Base-by-base conservation (phyloP, 768 basidiomycete species). In the Lactarius hatsudake region DNA sequence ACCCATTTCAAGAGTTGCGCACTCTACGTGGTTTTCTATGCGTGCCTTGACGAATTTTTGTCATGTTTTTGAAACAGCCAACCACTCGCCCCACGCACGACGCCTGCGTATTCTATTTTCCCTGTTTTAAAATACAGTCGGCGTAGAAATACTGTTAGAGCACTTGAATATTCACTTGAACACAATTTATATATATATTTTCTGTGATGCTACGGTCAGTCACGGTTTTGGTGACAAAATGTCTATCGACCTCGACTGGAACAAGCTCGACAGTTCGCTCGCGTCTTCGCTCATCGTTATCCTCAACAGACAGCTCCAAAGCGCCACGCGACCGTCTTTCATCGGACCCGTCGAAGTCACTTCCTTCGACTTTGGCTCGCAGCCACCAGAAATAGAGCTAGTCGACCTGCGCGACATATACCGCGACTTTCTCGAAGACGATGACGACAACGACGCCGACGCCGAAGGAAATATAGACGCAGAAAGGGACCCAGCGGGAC, bases 241-340 rank as follows among this genome's bases (percentile, higher is more conserved):
- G 96, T 96, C 95, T 20, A 86, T 99, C 78, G 96, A 98, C 80
- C 80, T 99, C 63, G 93, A 96, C 80, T 99, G 96, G 96, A 78
- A 80, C 71, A 87, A 88, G 71, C 86, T 98, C 69, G 88, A 94
- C 78, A 76, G 83, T 26, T 83, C 87, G 1, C 84, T 97, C 13
- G 84, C 94, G 9, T 79, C 80, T 20, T 82, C 82, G 36, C 82
- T 96, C 65, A 84, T 95, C 65, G 82, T 85, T 45, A 74, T 89
- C 57, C 87, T 99, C 73, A 95, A 97, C 79, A 79, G 80, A 65
- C 90, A 93, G 65, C 88, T 99, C 28, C 74, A 83, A 7, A 83
- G 78, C 59, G 86, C 88, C 3, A 78, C 85, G 38, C 80, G 93
- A n/a, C 97, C 96, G 0, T 94, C 94, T 12, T 98, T 96, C 76